Conservation (phyloP, 208 protist genomes). For the Endotrypanum monterogeii region DNA sequence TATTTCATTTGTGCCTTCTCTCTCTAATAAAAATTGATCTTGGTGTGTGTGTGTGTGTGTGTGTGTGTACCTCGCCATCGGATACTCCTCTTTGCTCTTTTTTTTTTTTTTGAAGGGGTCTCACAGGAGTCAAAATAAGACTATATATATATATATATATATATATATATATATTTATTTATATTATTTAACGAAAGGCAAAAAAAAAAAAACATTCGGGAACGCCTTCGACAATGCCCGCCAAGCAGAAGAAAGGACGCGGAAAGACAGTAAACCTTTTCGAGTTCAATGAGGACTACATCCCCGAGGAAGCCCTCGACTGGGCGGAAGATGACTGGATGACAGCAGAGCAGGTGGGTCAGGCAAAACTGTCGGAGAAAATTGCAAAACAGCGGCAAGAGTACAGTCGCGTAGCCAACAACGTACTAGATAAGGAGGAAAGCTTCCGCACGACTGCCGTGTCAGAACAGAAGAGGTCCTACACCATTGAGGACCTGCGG, state of each 20-base stretch:
- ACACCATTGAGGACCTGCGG: slow-evolving; percentile 52
- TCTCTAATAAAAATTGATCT: background rate
- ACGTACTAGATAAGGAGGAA: slow-evolving; percentile 49
- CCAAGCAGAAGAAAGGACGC: slow-evolving; percentile 72
- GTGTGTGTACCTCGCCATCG: background rate
- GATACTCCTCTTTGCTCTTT: too few species aligned
- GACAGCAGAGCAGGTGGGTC: slow-evolving; percentile 55
- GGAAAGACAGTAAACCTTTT: slow-evolving; percentile 83
- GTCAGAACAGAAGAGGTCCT: slow-evolving; percentile 22
- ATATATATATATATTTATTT: slow-evolving; percentile 8
- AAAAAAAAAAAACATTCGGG: background rate
- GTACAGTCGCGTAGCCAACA: slow-evolving; percentile 73
- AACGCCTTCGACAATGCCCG: slow-evolving; percentile 40
- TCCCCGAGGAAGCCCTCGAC: slow-evolving; percentile 77
- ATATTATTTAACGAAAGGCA: too few species aligned
- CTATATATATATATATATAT: background rate
- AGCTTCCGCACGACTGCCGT: slow-evolving; percentile 61
- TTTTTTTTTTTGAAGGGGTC: too few species aligned
- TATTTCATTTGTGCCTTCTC: background rate
- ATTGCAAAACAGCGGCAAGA: slow-evolving; percentile 48
- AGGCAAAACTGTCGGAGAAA: slow-evolving; percentile 61
- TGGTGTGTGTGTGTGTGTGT: background rate
- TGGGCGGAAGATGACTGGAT: slow-evolving; percentile 73
- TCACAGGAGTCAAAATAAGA: background rate
- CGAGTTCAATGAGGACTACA: slow-evolving; percentile 81